phyloP scores from a whole-genome alignment of 768 basidiomycete genomes.

The Leucosporidium yakuticum region DNA sequence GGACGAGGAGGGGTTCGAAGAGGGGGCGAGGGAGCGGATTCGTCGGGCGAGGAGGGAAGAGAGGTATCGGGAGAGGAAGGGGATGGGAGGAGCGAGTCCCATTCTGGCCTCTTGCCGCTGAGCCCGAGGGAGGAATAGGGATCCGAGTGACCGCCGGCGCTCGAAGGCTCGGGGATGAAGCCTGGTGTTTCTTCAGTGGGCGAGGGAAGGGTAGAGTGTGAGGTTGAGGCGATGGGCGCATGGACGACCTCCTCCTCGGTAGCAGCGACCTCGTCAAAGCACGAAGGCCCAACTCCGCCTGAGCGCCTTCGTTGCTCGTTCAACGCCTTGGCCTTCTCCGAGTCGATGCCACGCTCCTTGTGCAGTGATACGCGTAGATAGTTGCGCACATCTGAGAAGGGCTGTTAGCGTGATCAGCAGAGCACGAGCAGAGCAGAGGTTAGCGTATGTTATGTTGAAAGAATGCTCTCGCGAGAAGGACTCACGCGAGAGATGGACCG shows the following conservation, averaged over 20 bases:
- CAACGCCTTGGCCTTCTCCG: not conserved
- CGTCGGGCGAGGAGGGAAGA: not conserved
- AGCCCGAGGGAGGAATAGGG: not conserved
- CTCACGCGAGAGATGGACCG: not conserved
- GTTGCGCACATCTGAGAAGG: conserved; percentile 13
- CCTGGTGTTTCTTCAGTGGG: not conserved
- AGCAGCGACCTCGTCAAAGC: not conserved
- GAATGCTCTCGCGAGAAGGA: not conserved
- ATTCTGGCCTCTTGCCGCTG: not conserved
- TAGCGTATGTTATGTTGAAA: not conserved
- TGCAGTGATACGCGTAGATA: not conserved
- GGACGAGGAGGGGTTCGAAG: not conserved
- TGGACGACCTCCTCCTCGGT: not conserved
- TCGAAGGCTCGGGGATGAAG: too few relatives aligned
- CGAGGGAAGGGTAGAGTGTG: not conserved
- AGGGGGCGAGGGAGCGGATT: not conserved
- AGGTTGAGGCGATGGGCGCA: not conserved
- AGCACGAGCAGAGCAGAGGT: too few relatives aligned
- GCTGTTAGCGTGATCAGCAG: not conserved
- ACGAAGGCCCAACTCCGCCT: not conserved
- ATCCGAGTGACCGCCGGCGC: too few relatives aligned
- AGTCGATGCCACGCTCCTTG: conserved; percentile 6
- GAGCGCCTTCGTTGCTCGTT: not conserved
- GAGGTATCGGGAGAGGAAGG: not conserved
- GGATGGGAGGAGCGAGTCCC: not conserved